A percentile compares a stretch with the other conserved stretches of the same genome.
Evolutionary conservation across 805 yeast species (phyloP).

Genomic region (Ogataea naganishii): DNA sequence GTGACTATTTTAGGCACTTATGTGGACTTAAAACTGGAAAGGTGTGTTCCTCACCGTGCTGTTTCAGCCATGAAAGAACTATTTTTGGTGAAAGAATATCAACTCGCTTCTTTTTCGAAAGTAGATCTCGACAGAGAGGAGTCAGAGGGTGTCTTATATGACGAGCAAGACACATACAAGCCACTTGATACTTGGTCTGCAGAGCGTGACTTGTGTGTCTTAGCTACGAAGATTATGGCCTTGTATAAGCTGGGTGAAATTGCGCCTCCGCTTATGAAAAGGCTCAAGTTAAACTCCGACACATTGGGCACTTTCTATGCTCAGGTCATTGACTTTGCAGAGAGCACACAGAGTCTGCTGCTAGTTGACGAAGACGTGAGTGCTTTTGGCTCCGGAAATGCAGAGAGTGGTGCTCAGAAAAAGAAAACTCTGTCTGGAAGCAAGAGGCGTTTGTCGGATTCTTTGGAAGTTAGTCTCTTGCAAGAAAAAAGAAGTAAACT

Average conservation of each 20-base stretch:
- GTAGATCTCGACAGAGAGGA: constrained; percentile 41
- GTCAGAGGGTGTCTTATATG: constrained; percentile 31
- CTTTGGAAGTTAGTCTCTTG: no score
- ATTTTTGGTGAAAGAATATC: constrained; percentile 42
- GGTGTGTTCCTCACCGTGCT: no score
- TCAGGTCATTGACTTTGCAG: constrained; percentile 2
- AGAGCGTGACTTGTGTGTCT: constrained; percentile 15
- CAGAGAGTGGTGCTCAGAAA: no score
- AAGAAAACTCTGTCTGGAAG: no score
- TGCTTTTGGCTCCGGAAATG: no score
- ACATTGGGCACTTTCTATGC: constrained; percentile 14
- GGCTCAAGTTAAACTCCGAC: constrained; percentile 17
- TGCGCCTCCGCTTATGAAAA: constrained; percentile 6
- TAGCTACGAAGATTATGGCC: constrained; percentile 15
- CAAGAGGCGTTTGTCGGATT: no score
- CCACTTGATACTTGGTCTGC: constrained; percentile 6
- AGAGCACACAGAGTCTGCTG: neutral
- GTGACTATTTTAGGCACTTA: no score
- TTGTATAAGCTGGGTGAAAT: constrained; percentile 10
- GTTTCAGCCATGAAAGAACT: no score
- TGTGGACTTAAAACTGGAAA: no score
- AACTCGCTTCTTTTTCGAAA: constrained; percentile 27
- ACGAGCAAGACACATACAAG: constrained; percentile 8
- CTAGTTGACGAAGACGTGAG: neutral
- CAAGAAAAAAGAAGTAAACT: no score